Base-by-base conservation (phyloP, 176 grass and related monocot genomes). In the Ananas comosus region DNA sequence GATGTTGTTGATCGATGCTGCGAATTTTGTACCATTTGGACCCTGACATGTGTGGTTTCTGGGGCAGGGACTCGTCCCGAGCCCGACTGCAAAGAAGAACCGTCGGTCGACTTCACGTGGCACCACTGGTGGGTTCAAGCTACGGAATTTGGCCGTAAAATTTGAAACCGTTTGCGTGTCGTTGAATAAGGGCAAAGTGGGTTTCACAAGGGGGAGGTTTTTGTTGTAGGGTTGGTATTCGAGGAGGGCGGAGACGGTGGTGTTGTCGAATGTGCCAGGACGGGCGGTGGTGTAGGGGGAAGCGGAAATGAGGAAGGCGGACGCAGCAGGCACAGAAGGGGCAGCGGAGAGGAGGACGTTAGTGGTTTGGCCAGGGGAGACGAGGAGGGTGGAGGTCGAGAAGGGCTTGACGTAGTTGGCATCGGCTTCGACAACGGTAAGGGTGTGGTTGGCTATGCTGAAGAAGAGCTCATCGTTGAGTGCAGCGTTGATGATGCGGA, bases 391-490 rank as follows among this genome's bases (percentile, higher is more conserved):
- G 53, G 57, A 68, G 9, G 68, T 73, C 13, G 65, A 72, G 74
- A 92, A 80, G 1, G 86, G 81, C 71, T 87, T 90, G 67, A 88
- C 74, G 78, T 90, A 92, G 78, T 58, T 80, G 64, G 88, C 83
- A 65, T 96, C 93, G 7, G 86, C 76, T 66, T 92, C 86, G 25
- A 92, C 84, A 50, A 92, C 74, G 51, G 86, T 92, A 54, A 97
- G 72, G 59, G 71, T 71, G 72, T 97, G 93, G 80, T 87, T 85
- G 81, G 93, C 84, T 63, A 97, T 81, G 12, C 63, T 72, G 77
- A 97, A 97, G 83, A 90, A 97, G 73, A 85, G 93, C 33, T 91
- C 92, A 24, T 86, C 64, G 75, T 91, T 96, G 72, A 96, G 88
- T 64, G 88, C 88, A 18, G 88, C 84, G 78, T 88, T 87, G 73